Evolutionary conservation across 768 basidiomycete genomes (phyloP), one percentile per base, ranked within the genome.

Genomic region (Kockovaella imperatae): DNA sequence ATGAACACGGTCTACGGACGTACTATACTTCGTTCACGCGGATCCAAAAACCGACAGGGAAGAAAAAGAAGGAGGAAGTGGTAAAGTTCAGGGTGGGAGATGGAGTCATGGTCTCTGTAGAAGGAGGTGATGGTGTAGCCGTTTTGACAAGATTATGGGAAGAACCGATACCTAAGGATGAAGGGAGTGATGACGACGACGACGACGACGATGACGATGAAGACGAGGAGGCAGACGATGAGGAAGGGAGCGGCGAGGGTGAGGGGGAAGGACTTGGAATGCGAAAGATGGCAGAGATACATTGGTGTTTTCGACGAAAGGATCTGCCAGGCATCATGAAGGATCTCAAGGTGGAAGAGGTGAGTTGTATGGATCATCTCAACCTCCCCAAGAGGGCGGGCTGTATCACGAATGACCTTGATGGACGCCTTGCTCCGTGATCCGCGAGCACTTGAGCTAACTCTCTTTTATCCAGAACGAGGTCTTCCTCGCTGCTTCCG

Each of bases 271-370:
- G 55, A 4, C 41, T 49, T 4, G 54, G 42, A 32, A 45, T 38
- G 17, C 52, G 49, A 42, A 68, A 59, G 66, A 65, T 64, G 66
- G 64, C 59, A 2, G 61, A 66, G 43, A 54, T 70, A 14, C 62
- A 68, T 47, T 70, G 69, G 69, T 66, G 58, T 47, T 70, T 68
- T 43, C 46, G 69, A 11, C 55, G 59, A 47, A 32, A 54, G 32
- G 69, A 70, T 47, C 46, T 70, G 21, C 69, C 69, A 2, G 53
- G 64, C 5, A 53, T 68, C 11, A 70, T 68, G 67, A 62, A 65
- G 49, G 58, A 60, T 44, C 48, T 68, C 31, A 36, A 52, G 18
- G 51, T 70, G 20, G 56, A 56, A 34, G 69, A 70, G 45, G 69
- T 70, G 52, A 60, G 69, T 61, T 18, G 6, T 14, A 21, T 18